Base-by-base conservation (phyloP, 1,284 basidiomycete species). In the Pterulicium gracile region DNA sequence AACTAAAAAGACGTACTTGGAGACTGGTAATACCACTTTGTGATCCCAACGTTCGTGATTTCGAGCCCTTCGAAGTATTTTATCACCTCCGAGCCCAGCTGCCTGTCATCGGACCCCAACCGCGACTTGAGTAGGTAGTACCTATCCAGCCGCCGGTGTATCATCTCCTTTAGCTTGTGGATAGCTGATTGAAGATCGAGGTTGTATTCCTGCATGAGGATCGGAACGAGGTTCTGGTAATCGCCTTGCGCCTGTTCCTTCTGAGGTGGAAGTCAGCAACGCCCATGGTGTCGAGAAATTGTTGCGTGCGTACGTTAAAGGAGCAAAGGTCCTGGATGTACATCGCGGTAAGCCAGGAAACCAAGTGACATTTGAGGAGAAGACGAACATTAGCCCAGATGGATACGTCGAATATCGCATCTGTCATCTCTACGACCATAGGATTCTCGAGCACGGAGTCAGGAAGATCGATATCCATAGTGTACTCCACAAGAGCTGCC, bases 181-280 rank as follows among this genome's bases (percentile, higher is more conserved):
- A 39, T 39, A 7, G 36, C 36, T 5, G 36, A 39, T 39, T 39
- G 36, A 18, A 39, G 36, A 17, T 39, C 36, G 7, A 39, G 36
- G 36, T 17, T 17, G 36, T 39, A 17, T 17, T 39, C 36, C 15
- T 39, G n/a, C 36, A 39, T 39, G 15, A 39, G n/a, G 36, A 39
- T 39, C 7, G n/a, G 19, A 4, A 39, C 36, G 7, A 39, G 36
- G 15, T 39, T 39, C 36, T 39, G 36, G 15, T 39, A 39, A 39
- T 39, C 36, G n/a, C 36, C 36, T 39, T 39, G 36, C 4, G 36
- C 36, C 19, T 39, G 36, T 18, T 39, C 36, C 19, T 39, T 39
- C 36, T 39, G 36, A 7, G 5, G 15, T 17, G 15, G n/a, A 7
- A 17, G 19, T 39, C 7, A 39, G 36, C 19, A 5, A 17, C 19